These are phyloP conservation scores for Hygrocybe coccinea DNA, from an alignment of 768 basidiomycete species.

Conservation along the genomic window DNA sequence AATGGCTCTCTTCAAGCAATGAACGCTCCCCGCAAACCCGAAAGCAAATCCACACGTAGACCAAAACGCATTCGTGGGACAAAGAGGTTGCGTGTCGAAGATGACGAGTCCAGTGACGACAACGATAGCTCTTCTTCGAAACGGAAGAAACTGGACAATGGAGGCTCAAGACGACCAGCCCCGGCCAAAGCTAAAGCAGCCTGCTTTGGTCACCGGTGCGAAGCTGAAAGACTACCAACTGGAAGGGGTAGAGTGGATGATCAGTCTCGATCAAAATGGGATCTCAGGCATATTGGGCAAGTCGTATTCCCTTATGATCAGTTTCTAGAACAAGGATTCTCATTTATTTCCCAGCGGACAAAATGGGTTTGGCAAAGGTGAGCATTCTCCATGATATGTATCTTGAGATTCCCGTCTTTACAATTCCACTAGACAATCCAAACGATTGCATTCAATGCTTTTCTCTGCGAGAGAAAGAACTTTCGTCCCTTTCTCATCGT, in stretches of 20 bases:
- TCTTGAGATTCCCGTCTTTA: slow-evolving; percentile 8
- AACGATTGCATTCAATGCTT: slow-evolving; percentile 89
- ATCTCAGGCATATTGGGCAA: slow-evolving; percentile 74
- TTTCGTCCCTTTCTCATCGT: slow-evolving; percentile 80
- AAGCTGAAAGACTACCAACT: slow-evolving; percentile 87
- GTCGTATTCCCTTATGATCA: slow-evolving; percentile 15
- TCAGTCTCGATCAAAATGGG: slow-evolving; percentile 78
- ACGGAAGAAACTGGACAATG: slow-evolving; percentile 20
- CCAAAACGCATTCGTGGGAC: slow-evolving; percentile 1
- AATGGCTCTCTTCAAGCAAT: slow-evolving; percentile 26
- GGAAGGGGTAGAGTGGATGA: slow-evolving; percentile 95
- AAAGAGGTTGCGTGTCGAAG: slow-evolving; percentile 20
- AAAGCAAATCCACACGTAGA: neutral
- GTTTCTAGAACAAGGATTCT: too few species aligned
- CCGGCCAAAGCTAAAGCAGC: slow-evolving; percentile 57
- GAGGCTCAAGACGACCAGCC: slow-evolving; percentile 19
- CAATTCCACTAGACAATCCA: slow-evolving; percentile 79
- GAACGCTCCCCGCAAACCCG: too few species aligned
- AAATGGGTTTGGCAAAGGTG: slow-evolving; percentile 91
- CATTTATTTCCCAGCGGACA: slow-evolving; percentile 54
- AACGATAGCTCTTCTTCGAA: slow-evolving; percentile 12
- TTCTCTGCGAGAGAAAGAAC: slow-evolving; percentile 70
- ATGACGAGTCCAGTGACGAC: slow-evolving; percentile 13
- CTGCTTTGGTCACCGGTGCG: slow-evolving; percentile 76
- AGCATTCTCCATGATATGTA: slow-evolving; percentile 8